phyloP scores from a whole-genome alignment of 331 rosid genomes.

The Erythrophleum ivorense region DNA sequence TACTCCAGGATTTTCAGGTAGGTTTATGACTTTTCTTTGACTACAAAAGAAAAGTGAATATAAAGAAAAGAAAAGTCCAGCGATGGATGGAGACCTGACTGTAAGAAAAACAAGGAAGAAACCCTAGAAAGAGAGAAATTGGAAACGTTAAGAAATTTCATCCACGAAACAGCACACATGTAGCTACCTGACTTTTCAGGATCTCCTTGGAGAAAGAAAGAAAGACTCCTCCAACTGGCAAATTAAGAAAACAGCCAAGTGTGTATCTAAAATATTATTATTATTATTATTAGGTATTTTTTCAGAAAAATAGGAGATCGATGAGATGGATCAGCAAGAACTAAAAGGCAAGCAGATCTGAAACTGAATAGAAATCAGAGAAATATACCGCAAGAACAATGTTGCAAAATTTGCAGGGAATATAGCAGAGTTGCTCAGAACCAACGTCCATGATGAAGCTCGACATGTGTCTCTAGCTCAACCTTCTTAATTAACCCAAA shows the following conservation, averaged over 20 bases:
- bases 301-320: background rate
- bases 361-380: conserved; percentile 10
- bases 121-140: conserved; percentile 35
- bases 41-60: conserved; percentile 60
- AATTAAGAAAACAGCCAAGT: background rate
- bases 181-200: conserved; percentile 46
- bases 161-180: background rate
- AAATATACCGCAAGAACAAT: conserved; percentile 93
- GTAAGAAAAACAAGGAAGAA: conserved; percentile 40
- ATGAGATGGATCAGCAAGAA: conserved; percentile 27
- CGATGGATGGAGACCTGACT: conserved; percentile 69
- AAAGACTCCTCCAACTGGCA: conserved; percentile 34
- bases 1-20: conserved; percentile 44
- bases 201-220: conserved; percentile 37
- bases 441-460: conserved; percentile 74
- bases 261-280: background rate
- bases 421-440: conserved; percentile 93
- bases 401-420: conserved; percentile 99
- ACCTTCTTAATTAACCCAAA: conserved; percentile 2
- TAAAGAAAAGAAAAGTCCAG: conserved; percentile 49
- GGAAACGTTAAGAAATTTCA: background rate
- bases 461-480: conserved; percentile 56
- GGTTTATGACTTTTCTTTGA: conserved; percentile 65
- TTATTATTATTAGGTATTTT: background rate
- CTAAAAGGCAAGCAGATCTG: conserved; percentile 40